Conservation (phyloP, 257 asterid species). For the Solanum paucissectum region DNA sequence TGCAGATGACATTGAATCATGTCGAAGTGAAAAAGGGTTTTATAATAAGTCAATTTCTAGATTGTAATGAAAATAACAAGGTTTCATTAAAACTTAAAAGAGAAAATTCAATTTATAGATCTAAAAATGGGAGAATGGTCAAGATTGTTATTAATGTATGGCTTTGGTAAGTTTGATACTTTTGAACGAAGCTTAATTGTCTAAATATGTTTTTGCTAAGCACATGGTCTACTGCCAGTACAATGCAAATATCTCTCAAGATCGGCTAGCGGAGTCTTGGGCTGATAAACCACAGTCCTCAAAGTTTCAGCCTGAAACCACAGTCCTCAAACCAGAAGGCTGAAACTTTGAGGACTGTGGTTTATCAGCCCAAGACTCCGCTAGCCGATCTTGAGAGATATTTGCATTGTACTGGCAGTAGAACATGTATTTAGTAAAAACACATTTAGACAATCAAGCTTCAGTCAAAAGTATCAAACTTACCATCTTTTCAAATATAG, state of each 20-base stretch:
- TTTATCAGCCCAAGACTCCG: slow-evolving; percentile 52
- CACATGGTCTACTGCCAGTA: slow-evolving; percentile 27
- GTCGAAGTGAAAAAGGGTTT: no score
- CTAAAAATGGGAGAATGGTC: no score
- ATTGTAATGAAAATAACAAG: no score
- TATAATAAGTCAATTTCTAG: no score
- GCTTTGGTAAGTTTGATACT: slow-evolving; percentile 30
- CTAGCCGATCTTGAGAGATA: slow-evolving; percentile 47
- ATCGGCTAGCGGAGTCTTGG: slow-evolving; percentile 52
- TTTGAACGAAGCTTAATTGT: background rate
- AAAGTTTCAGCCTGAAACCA: background rate
- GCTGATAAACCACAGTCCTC: slow-evolving; percentile 30
- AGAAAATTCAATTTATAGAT: no score
- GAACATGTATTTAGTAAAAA: background rate
- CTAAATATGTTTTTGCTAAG: background rate
- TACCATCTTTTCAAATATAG: slow-evolving; percentile 73
- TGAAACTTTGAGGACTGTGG: slow-evolving; percentile 6
- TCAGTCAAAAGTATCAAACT: slow-evolving; percentile 12
- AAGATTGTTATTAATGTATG: no score
- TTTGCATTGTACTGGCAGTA: slow-evolving; percentile 39
- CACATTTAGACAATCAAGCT: background rate
- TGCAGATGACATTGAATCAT: no score
- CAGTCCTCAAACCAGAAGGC: background rate
- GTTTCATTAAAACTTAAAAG: no score
- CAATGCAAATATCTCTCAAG: slow-evolving; percentile 37